A percentile compares a stretch with the other conserved stretches of the same genome.
These are phyloP conservation scores for Ogataea sp. DNA, from an alignment of 805 yeast species.

Conservation along the genomic window DNA sequence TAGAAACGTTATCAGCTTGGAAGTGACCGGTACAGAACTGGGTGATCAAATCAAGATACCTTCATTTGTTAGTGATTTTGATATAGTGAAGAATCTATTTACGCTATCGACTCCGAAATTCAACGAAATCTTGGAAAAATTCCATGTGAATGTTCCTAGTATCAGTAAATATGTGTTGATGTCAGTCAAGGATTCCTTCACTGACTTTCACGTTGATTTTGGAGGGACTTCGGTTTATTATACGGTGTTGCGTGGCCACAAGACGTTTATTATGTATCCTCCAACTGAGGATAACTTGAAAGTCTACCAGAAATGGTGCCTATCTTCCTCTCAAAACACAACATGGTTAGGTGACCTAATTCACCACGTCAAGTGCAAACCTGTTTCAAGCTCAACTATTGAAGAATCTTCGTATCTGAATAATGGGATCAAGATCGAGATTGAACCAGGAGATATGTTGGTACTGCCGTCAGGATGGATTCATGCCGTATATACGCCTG, in stretches of 20 bases:
- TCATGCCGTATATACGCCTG: conserved; percentile 80
- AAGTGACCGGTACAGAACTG: conserved; percentile 52
- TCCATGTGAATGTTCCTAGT: conserved; percentile 33
- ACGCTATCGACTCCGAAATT: conserved; percentile 1
- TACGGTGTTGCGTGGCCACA: conserved; percentile 68
- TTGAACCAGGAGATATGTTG: conserved; percentile 60
- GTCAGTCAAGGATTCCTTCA: conserved; percentile 74
- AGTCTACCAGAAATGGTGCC: conserved; percentile 67
- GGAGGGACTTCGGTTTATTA: conserved; percentile 92
- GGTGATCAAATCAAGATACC: conserved; percentile 54
- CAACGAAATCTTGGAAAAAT: conserved; percentile 8
- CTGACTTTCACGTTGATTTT: conserved; percentile 89
- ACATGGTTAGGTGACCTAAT: conserved; percentile 56
- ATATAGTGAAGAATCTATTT: conserved; percentile 69
- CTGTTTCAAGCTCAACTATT: no score
- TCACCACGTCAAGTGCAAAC: not conserved
- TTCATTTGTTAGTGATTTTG: conserved; percentile 50
- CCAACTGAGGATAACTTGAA: conserved; percentile 59
- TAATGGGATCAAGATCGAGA: conserved; percentile 25
- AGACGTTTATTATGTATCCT: conserved; percentile 70
- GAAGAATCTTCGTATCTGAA: conserved; percentile 21
- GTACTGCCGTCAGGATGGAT: conserved; percentile 91
- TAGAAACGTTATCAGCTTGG: conserved; percentile 75
- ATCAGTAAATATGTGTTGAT: conserved; percentile 75
- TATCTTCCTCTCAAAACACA: conserved; percentile 49